Conservation (phyloP, 2,329 filamentous ascomycete genomes). For the Beauveria medogensis region DNA sequence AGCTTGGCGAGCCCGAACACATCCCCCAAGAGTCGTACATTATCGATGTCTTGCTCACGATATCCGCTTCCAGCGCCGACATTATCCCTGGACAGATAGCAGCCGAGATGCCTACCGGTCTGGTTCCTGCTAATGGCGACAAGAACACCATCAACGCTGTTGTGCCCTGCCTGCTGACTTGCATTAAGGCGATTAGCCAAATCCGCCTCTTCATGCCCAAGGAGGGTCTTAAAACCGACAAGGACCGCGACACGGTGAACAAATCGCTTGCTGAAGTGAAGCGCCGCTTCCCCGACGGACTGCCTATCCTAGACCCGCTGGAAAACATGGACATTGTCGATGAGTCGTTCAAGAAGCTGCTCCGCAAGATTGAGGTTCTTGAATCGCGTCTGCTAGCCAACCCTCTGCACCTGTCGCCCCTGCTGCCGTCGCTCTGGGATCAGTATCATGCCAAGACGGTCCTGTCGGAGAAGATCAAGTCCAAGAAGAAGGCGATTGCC, state of each 20-base stretch:
- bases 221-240: constrained; percentile 55
- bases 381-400: constrained; percentile 85
- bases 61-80: constrained; percentile 41
- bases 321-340: constrained; percentile 95
- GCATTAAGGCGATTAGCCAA: constrained; percentile 76
- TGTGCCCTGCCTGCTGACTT: constrained; percentile 78
- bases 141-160: constrained; percentile 23
- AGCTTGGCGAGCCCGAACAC: constrained; percentile 59
- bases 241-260: constrained; percentile 59
- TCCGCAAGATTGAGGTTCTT: constrained; percentile 93
- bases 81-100: constrained; percentile 29
- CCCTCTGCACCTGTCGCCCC: constrained; percentile 82
- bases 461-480: constrained; percentile 71
- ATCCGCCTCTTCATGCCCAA: constrained; percentile 76
- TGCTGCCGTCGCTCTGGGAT: constrained; percentile 75
- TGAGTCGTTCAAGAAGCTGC: constrained; percentile 84
- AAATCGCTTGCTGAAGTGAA: constrained; percentile 71
- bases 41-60: constrained; percentile 69
- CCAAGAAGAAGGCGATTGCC: constrained; percentile 76
- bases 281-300: constrained; percentile 83
- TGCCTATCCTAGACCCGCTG: constrained; percentile 83
- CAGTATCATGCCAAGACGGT: constrained; percentile 78
- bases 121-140: constrained; percentile 31
- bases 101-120: constrained; percentile 51
- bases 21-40: constrained; percentile 70